These are phyloP conservation scores for Bremia lactucae DNA, from an alignment of 352 stramenopile genomes.

Conservation along the genomic window DNA sequence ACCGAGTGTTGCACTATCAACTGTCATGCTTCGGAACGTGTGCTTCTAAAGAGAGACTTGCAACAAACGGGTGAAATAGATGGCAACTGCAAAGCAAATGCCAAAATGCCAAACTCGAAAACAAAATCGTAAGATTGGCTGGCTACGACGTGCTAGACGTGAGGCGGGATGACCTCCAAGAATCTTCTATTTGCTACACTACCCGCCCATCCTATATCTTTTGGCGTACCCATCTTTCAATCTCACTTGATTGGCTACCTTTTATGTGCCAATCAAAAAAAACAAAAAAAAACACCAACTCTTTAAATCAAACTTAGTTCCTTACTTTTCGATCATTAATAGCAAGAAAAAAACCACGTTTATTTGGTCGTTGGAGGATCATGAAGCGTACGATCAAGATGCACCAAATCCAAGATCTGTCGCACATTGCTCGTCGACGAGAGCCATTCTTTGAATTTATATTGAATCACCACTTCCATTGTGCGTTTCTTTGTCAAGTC, in stretches of 20 bases:
- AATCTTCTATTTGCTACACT: conserved; percentile 1
- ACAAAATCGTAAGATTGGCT: not conserved
- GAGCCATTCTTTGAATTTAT: conserved; percentile 84
- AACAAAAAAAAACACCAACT: no score
- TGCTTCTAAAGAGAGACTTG: no score
- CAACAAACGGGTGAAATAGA: no score
- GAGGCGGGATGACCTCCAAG: conserved; percentile 30
- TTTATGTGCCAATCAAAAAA: no score
- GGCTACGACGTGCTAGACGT: no score
- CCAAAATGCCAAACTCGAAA: conserved; percentile 56
- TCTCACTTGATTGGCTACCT: no score
- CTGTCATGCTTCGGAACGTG: no score
- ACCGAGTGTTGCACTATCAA: conserved; percentile 76
- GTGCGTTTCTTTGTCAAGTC: conserved; percentile 65
- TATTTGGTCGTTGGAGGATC: conserved; percentile 14
- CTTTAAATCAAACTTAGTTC: no score
- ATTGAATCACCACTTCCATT: conserved; percentile 76
- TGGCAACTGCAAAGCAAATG: no score
- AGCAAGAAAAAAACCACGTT: no score
- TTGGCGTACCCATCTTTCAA: no score
- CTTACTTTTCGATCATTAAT: no score
- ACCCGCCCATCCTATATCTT: conserved; percentile 15
- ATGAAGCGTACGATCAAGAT: conserved; percentile 46
- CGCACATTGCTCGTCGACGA: conserved; percentile 75
- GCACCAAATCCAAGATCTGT: conserved; percentile 84